Base-by-base conservation (phyloP, 257 asterid genomes). In the Ballota nigra region DNA sequence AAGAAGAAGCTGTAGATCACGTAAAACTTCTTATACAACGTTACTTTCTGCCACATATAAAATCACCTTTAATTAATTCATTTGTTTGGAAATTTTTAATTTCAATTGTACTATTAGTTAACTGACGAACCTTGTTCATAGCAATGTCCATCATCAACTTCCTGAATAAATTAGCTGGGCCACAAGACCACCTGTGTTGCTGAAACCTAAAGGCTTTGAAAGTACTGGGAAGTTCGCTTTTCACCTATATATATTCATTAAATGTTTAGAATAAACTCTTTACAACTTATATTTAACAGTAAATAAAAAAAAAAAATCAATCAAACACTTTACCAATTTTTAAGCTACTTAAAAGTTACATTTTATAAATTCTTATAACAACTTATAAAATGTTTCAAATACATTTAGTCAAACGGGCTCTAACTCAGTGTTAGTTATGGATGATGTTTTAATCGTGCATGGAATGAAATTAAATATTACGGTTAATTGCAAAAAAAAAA, bases 1-100 rank as follows among this genome's bases (percentile, higher is more conserved):
- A 94, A 94, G 87, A 94, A 94, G 95, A 94, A 94, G 87, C 97
- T 94, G 88, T 94, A 94, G 81, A 94, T 94, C 79, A 94, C 96
- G 68, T 94, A 91, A 8, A 91, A 70, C 87, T 94, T 94, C 89
- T 94, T 94, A 83, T 87, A 94, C 13, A 91, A 58, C 0, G 89
- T 68, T 33, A 94, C 92, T 87, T 73, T 94, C 99, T 93, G 96
- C 83, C 58, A 55, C 53, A 70, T 6, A 9, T 8, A 52, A 1
- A 53, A 52, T 8, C 2, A 51, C 1, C 6, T 1, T n/a, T 3
- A 1, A 51, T 16, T 49, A 16, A 49, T 49, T 18, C 0, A n/a
- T 16, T 2, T 49, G 11, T 9, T 41, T 33, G 18, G 1, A 18
- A 1, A 18, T 12, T 68, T 4, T 33, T 18, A 36, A 12, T 19